phyloP scores from a whole-genome alignment of 768 basidiomycete genomes.

The Suillus subaureus region DNA sequence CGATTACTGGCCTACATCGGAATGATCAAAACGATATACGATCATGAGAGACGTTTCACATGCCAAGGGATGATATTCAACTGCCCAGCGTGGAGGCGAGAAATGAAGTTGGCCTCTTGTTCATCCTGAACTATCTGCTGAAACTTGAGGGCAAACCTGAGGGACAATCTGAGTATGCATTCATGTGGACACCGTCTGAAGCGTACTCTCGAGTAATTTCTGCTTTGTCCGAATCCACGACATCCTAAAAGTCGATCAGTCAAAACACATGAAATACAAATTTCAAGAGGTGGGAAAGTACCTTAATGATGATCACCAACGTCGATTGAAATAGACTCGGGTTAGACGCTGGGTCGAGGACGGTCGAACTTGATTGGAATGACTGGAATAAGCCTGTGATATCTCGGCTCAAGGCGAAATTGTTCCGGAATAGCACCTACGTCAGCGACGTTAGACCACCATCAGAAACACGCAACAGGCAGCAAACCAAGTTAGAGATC shows the following conservation, averaged over 20 bases:
- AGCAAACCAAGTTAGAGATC: slow-evolving; percentile 58
- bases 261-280: neutral
- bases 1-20: slow-evolving; percentile 51
- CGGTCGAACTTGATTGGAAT: slow-evolving; percentile 57
- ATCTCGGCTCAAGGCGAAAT: slow-evolving; percentile 62
- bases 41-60: neutral
- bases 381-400: slow-evolving; percentile 66
- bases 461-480: neutral
- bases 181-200: neutral
- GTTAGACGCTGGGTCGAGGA: slow-evolving; percentile 61
- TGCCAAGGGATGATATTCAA: slow-evolving; percentile 63
- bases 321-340: slow-evolving; percentile 61
- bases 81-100: slow-evolving; percentile 56
- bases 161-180: neutral
- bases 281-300: slow-evolving; percentile 9
- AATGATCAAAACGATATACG: neutral
- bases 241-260: slow-evolving; percentile 43
- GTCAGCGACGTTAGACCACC: neutral
- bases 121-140: slow-evolving; percentile 62
- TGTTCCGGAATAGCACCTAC: slow-evolving; percentile 66
- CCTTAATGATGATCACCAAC: slow-evolving; percentile 67
- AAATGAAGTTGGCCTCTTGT: slow-evolving; percentile 63
- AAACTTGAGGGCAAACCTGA: slow-evolving; percentile 58
- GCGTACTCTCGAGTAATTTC: slow-evolving; percentile 62
- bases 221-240: slow-evolving; percentile 59